Evolutionary conservation across 352 stramenopile species (phyloP), one percentile per base, ranked within the genome.

Genomic region (Phytophthora megakarya): DNA sequence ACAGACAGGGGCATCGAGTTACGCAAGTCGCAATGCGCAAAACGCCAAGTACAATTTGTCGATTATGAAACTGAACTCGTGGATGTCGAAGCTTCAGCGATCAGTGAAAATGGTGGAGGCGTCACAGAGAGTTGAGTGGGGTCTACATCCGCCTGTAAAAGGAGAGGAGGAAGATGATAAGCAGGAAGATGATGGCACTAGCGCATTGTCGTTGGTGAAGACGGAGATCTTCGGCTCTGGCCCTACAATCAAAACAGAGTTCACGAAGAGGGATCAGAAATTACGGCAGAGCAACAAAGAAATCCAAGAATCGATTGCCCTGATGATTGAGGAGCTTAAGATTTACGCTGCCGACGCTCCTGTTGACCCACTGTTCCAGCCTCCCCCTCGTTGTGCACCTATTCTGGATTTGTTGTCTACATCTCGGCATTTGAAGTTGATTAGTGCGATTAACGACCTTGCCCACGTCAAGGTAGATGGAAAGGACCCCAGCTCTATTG

Each of bases 71-170:
- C 73, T 93, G 15, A 86, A 93, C 44, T 71, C 64, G 9, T 95
- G 86, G 86, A 70, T 92, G 38, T 65, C 81, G 8, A 86, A 81
- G 35, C 47, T 95, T 15, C 76, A 91, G 61, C 76, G 81, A 46
- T 89, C 86, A 25, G 76, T 88, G 6, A 93, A 92, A 61, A 75
- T 93, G 19, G 69, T 95, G 5, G 86, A 95, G 55, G 83, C 83
- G 0, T 85, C 86, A 3, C 82, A 91, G 26, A 81, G 84, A 23
- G 80, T 95, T 21, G 67, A 92, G 40, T 95, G 86, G 86, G 43
- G 69, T 70, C 26, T 74, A 32, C 46, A 62, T 12, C 40, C 28
- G 11, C 18, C 30, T 18, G 49, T 64, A 1, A 68, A 70, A 48
- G 64, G 15, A 10, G 57, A 73, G 12, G 60, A 80, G 46, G 56